These are phyloP conservation scores for Smallanthus sonchifolius DNA, from an alignment of 129 eudicot genomes.

Conservation along the genomic window DNA sequence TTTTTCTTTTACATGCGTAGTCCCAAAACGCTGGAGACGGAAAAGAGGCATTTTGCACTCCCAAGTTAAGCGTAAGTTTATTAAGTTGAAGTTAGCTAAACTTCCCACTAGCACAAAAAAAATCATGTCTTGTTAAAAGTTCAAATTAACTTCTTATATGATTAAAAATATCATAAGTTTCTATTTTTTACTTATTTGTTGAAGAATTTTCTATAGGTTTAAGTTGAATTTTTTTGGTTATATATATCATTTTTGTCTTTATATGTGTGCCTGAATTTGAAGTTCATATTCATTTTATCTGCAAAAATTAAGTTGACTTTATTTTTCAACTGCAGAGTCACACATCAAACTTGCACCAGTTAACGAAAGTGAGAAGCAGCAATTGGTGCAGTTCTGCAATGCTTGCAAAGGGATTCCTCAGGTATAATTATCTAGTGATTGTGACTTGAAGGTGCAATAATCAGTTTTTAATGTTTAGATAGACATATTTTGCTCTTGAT, in stretches of 20 bases:
- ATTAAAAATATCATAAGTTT: not conserved
- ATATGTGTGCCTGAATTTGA: not conserved
- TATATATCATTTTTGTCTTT: not conserved
- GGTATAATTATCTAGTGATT: slow-evolving; percentile 35
- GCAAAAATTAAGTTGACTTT: not conserved
- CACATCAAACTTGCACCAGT: slow-evolving; percentile 76
- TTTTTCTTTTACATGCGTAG: slow-evolving; percentile 54
- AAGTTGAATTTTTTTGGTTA: not conserved
- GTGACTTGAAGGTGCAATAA: not conserved
- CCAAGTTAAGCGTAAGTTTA: slow-evolving; percentile 76
- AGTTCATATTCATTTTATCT: not conserved
- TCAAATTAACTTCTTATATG: not conserved
- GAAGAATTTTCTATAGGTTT: slow-evolving; percentile 8
- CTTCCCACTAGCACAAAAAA: not conserved
- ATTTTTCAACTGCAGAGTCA: slow-evolving; percentile 45
- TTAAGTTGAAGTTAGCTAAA: slow-evolving; percentile 22
- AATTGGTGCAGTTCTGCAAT: slow-evolving; percentile 68
- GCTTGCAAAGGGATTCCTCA: slow-evolving; percentile 99
- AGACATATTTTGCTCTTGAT: not conserved
- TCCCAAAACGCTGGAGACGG: slow-evolving; percentile 79
- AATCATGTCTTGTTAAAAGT: not conserved
- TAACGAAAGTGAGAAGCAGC: slow-evolving; percentile 55
- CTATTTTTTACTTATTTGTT: not conserved
- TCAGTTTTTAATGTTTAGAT: not conserved
- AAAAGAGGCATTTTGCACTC: slow-evolving; percentile 61